phyloP scores from a whole-genome alignment of 2,329 filamentous ascomycete genomes.

The Penicillium sp. region DNA sequence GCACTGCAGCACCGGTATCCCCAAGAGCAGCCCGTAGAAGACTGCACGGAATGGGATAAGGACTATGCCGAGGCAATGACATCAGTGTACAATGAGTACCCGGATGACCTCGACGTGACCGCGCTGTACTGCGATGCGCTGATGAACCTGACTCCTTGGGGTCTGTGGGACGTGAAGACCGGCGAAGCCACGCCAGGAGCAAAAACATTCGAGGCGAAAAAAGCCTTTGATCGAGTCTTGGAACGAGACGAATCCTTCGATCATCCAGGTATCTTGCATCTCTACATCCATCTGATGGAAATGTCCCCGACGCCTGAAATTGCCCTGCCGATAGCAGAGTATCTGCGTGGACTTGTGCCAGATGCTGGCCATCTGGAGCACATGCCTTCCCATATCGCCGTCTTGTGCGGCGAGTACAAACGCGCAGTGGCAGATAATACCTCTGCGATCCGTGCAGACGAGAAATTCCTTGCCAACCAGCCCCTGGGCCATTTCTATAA shows the following conservation, averaged over 20 bases:
- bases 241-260: conserved; percentile 38
- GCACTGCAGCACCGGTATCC: conserved; percentile 58
- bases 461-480: conserved; percentile 53
- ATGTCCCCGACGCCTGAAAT: conserved; percentile 61
- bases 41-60: conserved; percentile 50
- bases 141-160: conserved; percentile 60
- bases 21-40: conserved; percentile 38
- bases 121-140: conserved; percentile 56
- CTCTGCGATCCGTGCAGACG: conserved; percentile 58
- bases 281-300: conserved; percentile 72
- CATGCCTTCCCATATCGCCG: conserved; percentile 70
- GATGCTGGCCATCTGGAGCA: conserved; percentile 64
- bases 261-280: conserved; percentile 64
- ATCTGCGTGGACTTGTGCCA: conserved; percentile 56
- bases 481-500: conserved; percentile 64
- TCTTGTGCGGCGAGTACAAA: conserved; percentile 62
- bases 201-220: conserved; percentile 51
- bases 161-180: conserved; percentile 53
- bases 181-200: conserved; percentile 49
- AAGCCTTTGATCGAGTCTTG: conserved; percentile 52
- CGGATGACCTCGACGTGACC: conserved; percentile 53
- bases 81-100: conserved; percentile 45
- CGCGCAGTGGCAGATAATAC: conserved; percentile 59
- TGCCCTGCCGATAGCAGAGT: conserved; percentile 54
- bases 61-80: conserved; percentile 56